A percentile compares a stretch with the other conserved stretches of the same genome.
Evolutionary conservation across 2,329 filamentous ascomycete genomes (phyloP).

Genomic region (Huntiella moniliformis): DNA sequence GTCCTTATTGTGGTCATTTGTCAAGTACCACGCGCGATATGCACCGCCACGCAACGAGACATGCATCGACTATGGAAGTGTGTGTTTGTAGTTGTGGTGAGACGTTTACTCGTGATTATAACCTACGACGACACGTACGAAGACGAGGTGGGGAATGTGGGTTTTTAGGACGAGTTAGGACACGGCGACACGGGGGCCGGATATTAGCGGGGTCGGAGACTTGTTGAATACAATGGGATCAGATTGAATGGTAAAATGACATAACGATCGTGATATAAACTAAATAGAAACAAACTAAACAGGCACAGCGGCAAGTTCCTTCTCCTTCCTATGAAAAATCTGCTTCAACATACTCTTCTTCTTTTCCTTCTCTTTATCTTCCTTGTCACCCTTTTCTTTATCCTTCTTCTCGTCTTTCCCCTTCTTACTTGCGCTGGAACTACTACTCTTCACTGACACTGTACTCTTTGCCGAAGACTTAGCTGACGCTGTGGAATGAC

Average conservation of each 20-base stretch:
- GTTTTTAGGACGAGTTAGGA: neutral
- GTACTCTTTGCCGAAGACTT: conserved; percentile 12
- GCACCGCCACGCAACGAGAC: conserved; percentile 6
- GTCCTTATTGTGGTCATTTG: conserved; percentile 1
- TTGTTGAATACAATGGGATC: neutral
- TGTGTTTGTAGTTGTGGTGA: conserved; percentile 5
- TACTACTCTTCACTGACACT: conserved; percentile 11
- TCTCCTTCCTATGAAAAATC: conserved; percentile 38
- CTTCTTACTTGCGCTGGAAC: neutral
- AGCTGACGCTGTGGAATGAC: neutral
- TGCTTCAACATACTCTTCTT: conserved; percentile 36
- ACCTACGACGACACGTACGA: conserved; percentile 7
- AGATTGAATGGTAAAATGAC: conserved; percentile 7
- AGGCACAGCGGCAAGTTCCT: conserved; percentile 13
- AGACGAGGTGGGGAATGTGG: neutral
- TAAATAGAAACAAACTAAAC: conserved; percentile 11
- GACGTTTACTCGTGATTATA: conserved; percentile 10
- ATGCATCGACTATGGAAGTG: neutral
- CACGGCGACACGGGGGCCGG: conserved; percentile 3
- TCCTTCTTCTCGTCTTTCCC: conserved; percentile 11
- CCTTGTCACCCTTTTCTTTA: conserved; percentile 18
- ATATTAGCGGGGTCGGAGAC: neutral
- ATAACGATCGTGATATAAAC: neutral
- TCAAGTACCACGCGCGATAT: conserved; percentile 8
- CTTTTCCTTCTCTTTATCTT: conserved; percentile 20